Conservation (phyloP, 2,329 filamentous ascomycete species). For the Monosporascus sp. region DNA sequence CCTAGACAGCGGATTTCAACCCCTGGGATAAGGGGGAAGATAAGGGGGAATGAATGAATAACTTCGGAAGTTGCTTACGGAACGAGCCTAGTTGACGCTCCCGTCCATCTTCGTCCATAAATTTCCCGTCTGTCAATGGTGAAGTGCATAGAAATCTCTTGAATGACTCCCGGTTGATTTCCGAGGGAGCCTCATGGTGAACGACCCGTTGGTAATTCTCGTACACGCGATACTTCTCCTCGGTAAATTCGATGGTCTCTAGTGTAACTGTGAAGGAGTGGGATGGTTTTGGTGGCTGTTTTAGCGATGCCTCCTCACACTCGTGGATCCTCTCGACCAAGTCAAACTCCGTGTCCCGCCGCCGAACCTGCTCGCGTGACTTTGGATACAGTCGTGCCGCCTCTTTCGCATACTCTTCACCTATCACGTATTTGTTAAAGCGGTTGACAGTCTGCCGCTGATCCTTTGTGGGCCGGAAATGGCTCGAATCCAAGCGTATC, state of each 20-base stretch:
- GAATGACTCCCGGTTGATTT: slow-evolving; percentile 60
- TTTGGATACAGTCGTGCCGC: slow-evolving; percentile 60
- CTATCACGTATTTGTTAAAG: slow-evolving; percentile 67
- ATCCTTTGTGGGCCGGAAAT: slow-evolving; percentile 62
- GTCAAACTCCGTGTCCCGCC: slow-evolving; percentile 62
- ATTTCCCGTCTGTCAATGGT: slow-evolving; percentile 48
- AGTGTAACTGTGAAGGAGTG: slow-evolving; percentile 66
- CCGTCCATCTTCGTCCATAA: slow-evolving; percentile 41
- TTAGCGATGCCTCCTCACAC: slow-evolving; percentile 51
- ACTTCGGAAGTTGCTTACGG: slow-evolving; percentile 24
- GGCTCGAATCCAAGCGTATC: slow-evolving; percentile 62
- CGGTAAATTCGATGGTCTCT: slow-evolving; percentile 64
- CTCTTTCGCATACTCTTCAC: slow-evolving; percentile 61
- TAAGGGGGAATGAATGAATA: background rate
- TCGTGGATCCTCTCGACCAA: slow-evolving; percentile 64
- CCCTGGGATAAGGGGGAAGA: background rate
- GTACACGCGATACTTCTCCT: slow-evolving; percentile 71
- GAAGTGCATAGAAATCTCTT: slow-evolving; percentile 69
- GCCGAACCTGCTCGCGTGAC: slow-evolving; percentile 60
- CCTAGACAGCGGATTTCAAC: background rate
- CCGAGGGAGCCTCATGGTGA: slow-evolving; percentile 58
- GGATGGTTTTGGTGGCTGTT: slow-evolving; percentile 56
- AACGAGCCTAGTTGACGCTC: slow-evolving; percentile 62
- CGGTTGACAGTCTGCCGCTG: slow-evolving; percentile 72
- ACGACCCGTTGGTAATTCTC: slow-evolving; percentile 70